Conservation (phyloP, 1,284 basidiomycete species). For the Mycosarcoma mackinlayi region DNA sequence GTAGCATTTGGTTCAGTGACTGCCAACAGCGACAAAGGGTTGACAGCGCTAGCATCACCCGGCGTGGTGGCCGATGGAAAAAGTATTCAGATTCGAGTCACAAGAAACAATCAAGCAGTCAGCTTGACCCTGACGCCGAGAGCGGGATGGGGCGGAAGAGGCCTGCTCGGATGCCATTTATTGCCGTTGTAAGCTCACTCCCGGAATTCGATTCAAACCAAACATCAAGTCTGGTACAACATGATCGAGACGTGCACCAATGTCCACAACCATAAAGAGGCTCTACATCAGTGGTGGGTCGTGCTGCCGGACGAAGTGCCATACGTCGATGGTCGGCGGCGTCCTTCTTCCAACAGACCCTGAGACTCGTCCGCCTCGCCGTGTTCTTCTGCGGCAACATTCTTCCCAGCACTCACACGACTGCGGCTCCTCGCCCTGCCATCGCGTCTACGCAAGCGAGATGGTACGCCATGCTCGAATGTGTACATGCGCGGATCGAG, state of each 20-base stretch:
- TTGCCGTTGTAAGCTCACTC: slow-evolving; percentile 15
- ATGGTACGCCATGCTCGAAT: slow-evolving; percentile 30
- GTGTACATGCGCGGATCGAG: slow-evolving; percentile 43
- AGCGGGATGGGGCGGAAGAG: slow-evolving; percentile 50
- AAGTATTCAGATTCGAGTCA: slow-evolving; percentile 16
- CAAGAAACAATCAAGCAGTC: slow-evolving; percentile 3
- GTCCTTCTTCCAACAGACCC: slow-evolving; percentile 36
- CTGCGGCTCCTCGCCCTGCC: slow-evolving; percentile 7
- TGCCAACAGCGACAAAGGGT: slow-evolving; percentile 8
- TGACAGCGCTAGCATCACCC: slow-evolving; percentile 41
- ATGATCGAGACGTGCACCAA: not conserved
- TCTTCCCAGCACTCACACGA: slow-evolving; percentile 1
- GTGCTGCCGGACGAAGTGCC: slow-evolving; percentile 32
- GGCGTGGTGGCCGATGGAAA: slow-evolving; percentile 33
- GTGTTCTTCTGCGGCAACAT: not conserved
- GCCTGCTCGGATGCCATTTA: slow-evolving; percentile 47
- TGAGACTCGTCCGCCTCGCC: slow-evolving; percentile 17
- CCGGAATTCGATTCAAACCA: not conserved
- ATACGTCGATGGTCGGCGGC: slow-evolving; percentile 1
- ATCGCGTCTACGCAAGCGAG: slow-evolving; percentile 9
- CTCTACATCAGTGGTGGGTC: slow-evolving; percentile 5
- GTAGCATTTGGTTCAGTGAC: slow-evolving; percentile 39
- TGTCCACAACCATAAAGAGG: not conserved
- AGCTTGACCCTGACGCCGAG: slow-evolving; percentile 25
- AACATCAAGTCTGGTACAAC: not conserved